Evolutionary conservation across 148 eudicot genomes (phyloP), one percentile per base, ranked within the genome.

Genomic region (Pouteria glomerata): DNA sequence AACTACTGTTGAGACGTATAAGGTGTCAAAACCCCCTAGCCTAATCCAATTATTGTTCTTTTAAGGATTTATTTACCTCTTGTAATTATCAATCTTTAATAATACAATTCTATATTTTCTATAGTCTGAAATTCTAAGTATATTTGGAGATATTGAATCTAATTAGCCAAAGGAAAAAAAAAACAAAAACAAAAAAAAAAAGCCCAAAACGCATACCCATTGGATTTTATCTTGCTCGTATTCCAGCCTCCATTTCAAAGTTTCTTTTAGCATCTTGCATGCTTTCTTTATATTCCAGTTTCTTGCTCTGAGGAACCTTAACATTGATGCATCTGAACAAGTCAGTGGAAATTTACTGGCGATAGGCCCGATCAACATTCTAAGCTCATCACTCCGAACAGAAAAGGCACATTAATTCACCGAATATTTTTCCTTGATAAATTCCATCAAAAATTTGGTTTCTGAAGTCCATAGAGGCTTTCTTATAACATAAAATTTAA

Each of bases 231-330:
- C 81, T 2, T 83, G 86, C 56, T 77, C 80, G 75, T 74, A 77
- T 30, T 77, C 74, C 42, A 80, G 35, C 57, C 79, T 73, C 86
- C 86, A 83, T 66, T 71, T 83, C 47, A 80, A 51, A 47, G 83
- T 61, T 35, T 77, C 83, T 60, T 80, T 80, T 27, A 83, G 65
- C 86, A 83, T 77, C 71, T 74, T 83, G 53, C 73, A 55, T 45
- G 86, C 74, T 66, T 74, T 83, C 47, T 77, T 83, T 14, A 79
- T 74, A 63, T 80, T 77, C 83, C 81, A 80, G 63, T 77, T 83
- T 70, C 79, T 71, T 61, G 86, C 86, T 77, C 74, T 80, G 31
- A 83, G 81, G 56, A 48, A 80, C 63, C 86, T 80, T 44, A 47
- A 66, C n/a, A 83, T 80, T 34, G 86, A 83, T 68, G 53, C 83